phyloP scores from a whole-genome alignment of 108 stramenopile genomes.

The Mediolabrus comicus region DNA sequence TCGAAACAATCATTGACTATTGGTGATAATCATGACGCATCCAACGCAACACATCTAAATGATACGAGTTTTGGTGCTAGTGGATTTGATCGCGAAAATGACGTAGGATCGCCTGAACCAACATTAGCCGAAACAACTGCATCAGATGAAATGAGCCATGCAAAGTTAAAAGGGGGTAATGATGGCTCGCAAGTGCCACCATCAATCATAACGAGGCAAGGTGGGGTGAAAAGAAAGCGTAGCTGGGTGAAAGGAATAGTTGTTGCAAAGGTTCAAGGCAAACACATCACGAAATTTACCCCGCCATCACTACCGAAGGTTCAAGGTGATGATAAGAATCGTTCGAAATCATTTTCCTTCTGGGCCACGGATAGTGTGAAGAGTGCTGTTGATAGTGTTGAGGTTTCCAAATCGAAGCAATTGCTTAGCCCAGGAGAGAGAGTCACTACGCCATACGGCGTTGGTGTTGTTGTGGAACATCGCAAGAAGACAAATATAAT shows the following conservation, averaged over 20 bases:
- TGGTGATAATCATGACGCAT: slow-evolving; percentile 9
- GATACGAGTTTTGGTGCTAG: slow-evolving; percentile 29
- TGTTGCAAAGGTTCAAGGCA: slow-evolving; percentile 58
- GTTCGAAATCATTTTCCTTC: slow-evolving; percentile 68
- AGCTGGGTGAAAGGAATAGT: slow-evolving; percentile 11
- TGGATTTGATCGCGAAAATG: slow-evolving; percentile 11
- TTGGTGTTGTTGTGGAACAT: slow-evolving; percentile 67
- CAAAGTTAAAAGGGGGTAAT: not conserved
- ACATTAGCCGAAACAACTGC: slow-evolving; percentile 25
- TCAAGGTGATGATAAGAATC: slow-evolving; percentile 31
- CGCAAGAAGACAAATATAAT: slow-evolving; percentile 59
- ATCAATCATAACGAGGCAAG: not conserved
- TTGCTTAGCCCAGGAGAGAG: slow-evolving; percentile 59
- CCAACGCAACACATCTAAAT: not conserved
- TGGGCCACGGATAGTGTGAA: slow-evolving; percentile 47
- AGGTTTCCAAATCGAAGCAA: slow-evolving; percentile 31
- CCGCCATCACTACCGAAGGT: slow-evolving; percentile 70
- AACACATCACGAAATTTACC: slow-evolving; percentile 63
- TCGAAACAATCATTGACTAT: slow-evolving; percentile 32
- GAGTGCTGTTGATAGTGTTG: slow-evolving; percentile 43
- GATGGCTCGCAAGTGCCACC: slow-evolving; percentile 2
- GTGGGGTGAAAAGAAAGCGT: not conserved
- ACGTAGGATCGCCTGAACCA: slow-evolving; percentile 15
- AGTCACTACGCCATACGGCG: slow-evolving; percentile 83
- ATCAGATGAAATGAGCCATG: slow-evolving; percentile 12